phyloP scores from a whole-genome alignment of 345 rosid genomes.

The Euphorbia pulcherrima region DNA sequence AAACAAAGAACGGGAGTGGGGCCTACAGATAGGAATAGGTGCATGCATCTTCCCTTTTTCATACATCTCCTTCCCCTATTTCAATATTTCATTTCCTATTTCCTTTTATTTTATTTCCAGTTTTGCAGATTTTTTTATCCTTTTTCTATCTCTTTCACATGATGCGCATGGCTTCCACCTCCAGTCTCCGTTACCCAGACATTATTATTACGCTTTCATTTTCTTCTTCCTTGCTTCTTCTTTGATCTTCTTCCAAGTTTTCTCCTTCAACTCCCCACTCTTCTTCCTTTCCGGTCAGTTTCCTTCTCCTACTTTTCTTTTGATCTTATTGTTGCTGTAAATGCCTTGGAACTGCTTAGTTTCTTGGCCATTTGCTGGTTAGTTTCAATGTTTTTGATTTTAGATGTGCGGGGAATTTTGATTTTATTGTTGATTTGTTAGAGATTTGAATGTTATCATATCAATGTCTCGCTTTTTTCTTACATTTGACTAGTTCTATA shows the following conservation, averaged over 20 bases:
- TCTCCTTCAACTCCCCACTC: background rate
- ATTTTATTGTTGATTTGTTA: background rate
- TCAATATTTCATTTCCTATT: background rate
- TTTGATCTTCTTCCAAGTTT: background rate
- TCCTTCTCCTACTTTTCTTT: background rate
- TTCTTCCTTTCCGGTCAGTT: conserved; percentile 18
- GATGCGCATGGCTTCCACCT: conserved; percentile 6
- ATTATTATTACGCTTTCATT: background rate
- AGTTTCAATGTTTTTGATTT: background rate
- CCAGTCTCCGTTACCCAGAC: background rate
- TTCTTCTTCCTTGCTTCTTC: background rate
- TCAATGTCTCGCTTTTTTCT: too few species aligned
- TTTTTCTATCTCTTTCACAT: background rate
- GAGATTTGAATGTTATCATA: background rate
- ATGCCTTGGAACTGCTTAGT: background rate
- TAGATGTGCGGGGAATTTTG: background rate
- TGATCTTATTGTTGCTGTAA: background rate
- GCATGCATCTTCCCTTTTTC: conserved; percentile 29
- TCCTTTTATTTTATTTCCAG: background rate
- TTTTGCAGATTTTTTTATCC: too few species aligned
- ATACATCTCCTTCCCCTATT: background rate
- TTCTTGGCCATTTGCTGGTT: conserved; percentile 10
- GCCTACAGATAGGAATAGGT: conserved; percentile 24
- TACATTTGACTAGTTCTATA: background rate
- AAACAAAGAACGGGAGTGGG: conserved; percentile 11